Evolutionary conservation across 768 basidiomycete species (phyloP).

Genomic region (Suillus cothurnatus): DNA sequence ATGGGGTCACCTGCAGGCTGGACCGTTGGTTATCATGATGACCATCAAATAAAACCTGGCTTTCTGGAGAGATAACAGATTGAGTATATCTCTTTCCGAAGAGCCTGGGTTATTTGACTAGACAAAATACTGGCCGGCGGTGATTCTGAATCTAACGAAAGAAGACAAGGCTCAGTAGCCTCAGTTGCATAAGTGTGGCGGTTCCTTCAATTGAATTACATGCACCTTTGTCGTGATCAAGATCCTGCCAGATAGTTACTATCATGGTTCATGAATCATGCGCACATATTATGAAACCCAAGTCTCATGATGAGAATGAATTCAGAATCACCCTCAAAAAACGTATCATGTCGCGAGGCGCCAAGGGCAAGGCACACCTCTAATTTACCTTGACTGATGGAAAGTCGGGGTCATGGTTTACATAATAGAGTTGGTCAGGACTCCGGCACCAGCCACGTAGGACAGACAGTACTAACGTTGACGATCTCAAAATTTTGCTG

Average conservation of each 20-base stretch:
- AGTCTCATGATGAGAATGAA: background rate
- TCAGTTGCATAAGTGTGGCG: background rate
- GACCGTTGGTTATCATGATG: background rate
- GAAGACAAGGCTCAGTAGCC: background rate
- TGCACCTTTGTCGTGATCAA: background rate
- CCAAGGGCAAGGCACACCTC: background rate
- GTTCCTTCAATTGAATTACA: background rate
- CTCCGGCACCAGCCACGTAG: conserved; percentile 2
- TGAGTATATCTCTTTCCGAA: too few species aligned
- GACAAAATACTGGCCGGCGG: background rate
- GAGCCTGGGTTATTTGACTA: too few species aligned
- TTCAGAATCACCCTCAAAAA: background rate
- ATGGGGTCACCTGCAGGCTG: background rate
- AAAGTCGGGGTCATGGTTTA: background rate
- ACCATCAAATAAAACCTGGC: background rate
- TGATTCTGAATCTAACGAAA: background rate
- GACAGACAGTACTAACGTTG: background rate
- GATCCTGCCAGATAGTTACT: background rate
- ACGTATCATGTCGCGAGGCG: background rate
- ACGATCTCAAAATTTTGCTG: background rate
- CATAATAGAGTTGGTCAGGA: background rate
- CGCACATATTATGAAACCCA: background rate
- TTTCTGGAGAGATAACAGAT: background rate
- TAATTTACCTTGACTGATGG: background rate
- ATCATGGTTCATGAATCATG: background rate